phyloP scores from a whole-genome alignment of 2,329 filamentous ascomycete genomes.

The Sclerotinia trifoliorum region DNA sequence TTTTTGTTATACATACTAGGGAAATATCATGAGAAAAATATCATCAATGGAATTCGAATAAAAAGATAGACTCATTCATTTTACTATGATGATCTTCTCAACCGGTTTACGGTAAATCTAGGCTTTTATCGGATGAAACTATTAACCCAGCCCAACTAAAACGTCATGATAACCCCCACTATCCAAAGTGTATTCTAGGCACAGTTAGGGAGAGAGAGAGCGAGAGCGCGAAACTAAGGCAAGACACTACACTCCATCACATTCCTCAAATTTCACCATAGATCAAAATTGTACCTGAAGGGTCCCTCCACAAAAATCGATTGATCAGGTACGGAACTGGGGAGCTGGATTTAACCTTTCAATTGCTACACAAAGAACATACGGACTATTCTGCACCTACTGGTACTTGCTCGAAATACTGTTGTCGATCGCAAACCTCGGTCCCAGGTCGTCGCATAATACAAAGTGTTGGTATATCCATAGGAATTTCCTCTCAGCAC shows the following conservation, averaged over 20 bases:
- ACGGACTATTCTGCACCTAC: too few species aligned
- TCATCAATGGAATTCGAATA: background rate
- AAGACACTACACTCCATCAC: background rate
- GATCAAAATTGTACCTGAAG: background rate
- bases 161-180: slow-evolving; percentile 18
- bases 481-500: slow-evolving; percentile 2
- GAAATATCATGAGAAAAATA: background rate
- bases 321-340: background rate
- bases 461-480: background rate
- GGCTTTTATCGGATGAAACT: slow-evolving; percentile 5
- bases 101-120: slow-evolving; percentile 1
- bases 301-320: background rate
- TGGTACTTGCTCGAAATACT: background rate
- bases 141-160: background rate
- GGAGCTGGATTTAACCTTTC: background rate
- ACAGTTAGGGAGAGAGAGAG: background rate
- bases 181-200: background rate
- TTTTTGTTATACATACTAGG: background rate
- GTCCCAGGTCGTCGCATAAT: slow-evolving; percentile 16
- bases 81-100: background rate
- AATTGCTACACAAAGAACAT: slow-evolving; percentile 1
- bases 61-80: background rate
- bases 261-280: slow-evolving; percentile 4
- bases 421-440: background rate
- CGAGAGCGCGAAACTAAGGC: background rate